phyloP scores from a whole-genome alignment of 345 rosid species.

The Alliaria petiolata region DNA sequence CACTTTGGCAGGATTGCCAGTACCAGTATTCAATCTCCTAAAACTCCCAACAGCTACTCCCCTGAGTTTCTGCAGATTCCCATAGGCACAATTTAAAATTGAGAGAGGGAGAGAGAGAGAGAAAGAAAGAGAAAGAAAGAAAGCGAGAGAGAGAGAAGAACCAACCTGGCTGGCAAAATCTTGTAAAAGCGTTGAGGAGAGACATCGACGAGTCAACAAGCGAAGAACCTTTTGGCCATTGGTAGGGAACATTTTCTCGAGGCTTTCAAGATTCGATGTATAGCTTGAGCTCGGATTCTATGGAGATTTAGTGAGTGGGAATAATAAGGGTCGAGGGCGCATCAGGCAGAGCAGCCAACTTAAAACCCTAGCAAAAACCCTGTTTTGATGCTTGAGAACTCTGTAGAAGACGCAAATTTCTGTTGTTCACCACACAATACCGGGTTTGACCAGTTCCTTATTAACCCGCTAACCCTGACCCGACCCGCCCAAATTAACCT shows the following conservation, averaged over 20 bases:
- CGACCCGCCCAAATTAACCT: background rate
- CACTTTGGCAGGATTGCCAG: constrained; percentile 27
- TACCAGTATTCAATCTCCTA: constrained; percentile 44
- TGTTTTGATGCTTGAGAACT: constrained; percentile 23
- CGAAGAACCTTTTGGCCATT: constrained; percentile 59
- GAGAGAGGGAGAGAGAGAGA: background rate
- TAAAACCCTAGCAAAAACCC: constrained; percentile 40
- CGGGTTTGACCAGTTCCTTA: constrained; percentile 18
- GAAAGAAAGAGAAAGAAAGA: background rate
- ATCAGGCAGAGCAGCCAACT: constrained; percentile 4
- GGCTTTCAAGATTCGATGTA: background rate
- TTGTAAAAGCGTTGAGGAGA: constrained; percentile 31
- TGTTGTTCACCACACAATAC: constrained; percentile 22
- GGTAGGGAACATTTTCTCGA: constrained; percentile 51
- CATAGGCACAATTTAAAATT: constrained; percentile 8
- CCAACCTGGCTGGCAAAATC: constrained; percentile 39
- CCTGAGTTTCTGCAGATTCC: constrained; percentile 39
- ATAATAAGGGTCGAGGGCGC: background rate
- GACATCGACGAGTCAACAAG: constrained; percentile 48
- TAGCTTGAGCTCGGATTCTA: background rate
- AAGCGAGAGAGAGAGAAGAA: background rate
- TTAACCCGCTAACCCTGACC: background rate
- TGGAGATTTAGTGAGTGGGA: background rate
- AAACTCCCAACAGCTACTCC: constrained; percentile 34
- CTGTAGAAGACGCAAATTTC: constrained; percentile 26